Base-by-base conservation (phyloP, 2,329 filamentous ascomycete genomes). In the Chrysoporthe deuterocubensis region DNA sequence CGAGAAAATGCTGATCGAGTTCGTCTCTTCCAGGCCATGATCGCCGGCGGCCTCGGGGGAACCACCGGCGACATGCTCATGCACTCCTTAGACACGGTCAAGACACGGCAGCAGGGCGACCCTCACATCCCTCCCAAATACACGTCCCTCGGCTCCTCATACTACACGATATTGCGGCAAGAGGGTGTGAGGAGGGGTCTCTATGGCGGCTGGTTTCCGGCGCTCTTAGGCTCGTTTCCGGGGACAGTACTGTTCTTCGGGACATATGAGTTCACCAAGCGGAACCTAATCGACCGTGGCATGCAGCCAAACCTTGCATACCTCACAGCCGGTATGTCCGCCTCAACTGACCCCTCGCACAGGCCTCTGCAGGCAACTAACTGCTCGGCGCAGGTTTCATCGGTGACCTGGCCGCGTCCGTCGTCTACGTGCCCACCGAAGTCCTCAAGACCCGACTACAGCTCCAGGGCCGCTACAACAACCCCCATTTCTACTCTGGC, bases 31-130 rank as follows among this genome's bases (percentile, higher is more conserved):
- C 74, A 97, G 93, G 90, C 92, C 78, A 99, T 98, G 94, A 85
- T 99, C 75, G 96, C 96, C 44, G 96, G 96, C 76, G 96, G 95
- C 69, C 84, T 96, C 64, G 96, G 96, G 76, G 96, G 96, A 64
- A 94, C 92, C 18, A 96, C 92, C 66, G 96, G 96, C 68, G 96
- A 99, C 79, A 92, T 99, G 87, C 84, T 99, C 72, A 99, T 99
- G 96, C 96, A 99, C 82, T 98, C 95, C 58, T 87, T 99, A 76
- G 96, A 99, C 79, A 99, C 96, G 0, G 96, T 99, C 75, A 99
- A 99, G 82, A 99, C 96, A 59, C 89, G 96, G 73, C 96, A 99
- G 79, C 96, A 99, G 81, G 96, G 95, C 75, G 96, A 98, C 76
- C 94, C 95, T 57, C 91, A 96, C 77, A 87, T 97, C 69, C 96